Evolutionary conservation across 805 yeast species (phyloP).

Genomic region (Ogataea pignaliae): DNA sequence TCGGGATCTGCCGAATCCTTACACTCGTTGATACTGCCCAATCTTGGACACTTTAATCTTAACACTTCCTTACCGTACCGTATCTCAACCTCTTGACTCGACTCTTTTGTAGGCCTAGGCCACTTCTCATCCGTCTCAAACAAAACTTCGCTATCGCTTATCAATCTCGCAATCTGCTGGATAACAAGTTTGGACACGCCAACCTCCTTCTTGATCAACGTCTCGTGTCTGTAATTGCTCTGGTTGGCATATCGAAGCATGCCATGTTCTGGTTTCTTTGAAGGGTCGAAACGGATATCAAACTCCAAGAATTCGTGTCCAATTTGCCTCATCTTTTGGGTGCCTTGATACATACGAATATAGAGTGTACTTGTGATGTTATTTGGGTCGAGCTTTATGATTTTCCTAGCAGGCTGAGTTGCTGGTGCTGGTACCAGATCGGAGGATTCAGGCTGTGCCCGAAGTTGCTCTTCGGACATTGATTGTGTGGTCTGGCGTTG

Average conservation of each 20-base stretch:
- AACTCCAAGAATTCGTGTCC: constrained; percentile 43
- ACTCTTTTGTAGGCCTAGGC: constrained; percentile 37
- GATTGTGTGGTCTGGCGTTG: no score
- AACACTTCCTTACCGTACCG: constrained; percentile 32
- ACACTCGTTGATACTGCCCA: constrained; percentile 38
- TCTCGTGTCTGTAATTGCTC: constrained; percentile 41
- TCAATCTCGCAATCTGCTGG: constrained; percentile 30
- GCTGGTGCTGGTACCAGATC: no score
- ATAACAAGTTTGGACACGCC: constrained; percentile 32
- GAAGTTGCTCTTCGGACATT: no score
- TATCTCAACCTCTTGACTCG: constrained; percentile 39
- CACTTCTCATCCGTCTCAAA: constrained; percentile 36
- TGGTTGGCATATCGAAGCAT: constrained; percentile 38
- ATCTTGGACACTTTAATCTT: constrained; percentile 33
- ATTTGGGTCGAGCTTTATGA: neutral
- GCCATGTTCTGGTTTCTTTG: constrained; percentile 6
- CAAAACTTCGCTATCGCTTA: constrained; percentile 36
- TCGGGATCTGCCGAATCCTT: constrained; percentile 38
- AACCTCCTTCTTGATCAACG: constrained; percentile 35
- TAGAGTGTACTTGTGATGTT: constrained; percentile 22
- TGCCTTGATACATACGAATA: constrained; percentile 39
- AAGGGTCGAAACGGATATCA: constrained; percentile 12
- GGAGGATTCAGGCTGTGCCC: no score
- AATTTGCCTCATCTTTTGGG: constrained; percentile 15
- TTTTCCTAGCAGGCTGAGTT: neutral